Base-by-base conservation (phyloP, 192 early-diverging fungal genomes). In the Haplosporangium gracile region DNA sequence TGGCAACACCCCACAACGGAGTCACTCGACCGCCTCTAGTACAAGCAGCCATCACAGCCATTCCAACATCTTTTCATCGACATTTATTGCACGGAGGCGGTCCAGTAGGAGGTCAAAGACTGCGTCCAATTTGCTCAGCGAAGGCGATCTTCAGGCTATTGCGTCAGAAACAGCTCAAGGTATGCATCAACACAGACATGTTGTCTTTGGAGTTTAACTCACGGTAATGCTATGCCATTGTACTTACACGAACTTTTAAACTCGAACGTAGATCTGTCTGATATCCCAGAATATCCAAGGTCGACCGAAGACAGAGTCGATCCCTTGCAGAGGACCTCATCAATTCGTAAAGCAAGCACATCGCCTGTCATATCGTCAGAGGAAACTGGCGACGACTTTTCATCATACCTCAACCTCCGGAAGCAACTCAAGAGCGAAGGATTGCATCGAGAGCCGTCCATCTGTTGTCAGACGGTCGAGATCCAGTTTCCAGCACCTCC, bases 401-500 rank as follows among this genome's bases (percentile, higher is more conserved):
- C 75, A 16, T 53, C 55, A 0, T 78, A 83, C 39, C 22, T 78
- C 13, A 68, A 47, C 9, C 79, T 75, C 1, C 65, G 84, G 36
- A 80, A 86, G 51, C 84, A 86, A 16, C 36, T 86, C 32, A 80
- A 75, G 18, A 65, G 42, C 2, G 84, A 86, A 18, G 84, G 84
- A 40, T 39, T 70, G 15, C 49, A 60, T 63, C 75, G 84, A 0
- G 84, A 86, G 38, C 84, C 84, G 5, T 86, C 84, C 22, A 40
- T 86, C 20, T 78, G 81, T 68, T 86, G 76, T 24, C 78, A 86
- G 39, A 81, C 79, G 18, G 76, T 86, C 26, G 84, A 86, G 36
- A 76, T 86, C n/a, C 78, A 80, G 10, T 86, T 81, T 51, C 83
- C 57, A 16, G 83, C 78, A 1, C 83, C 83, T 32, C 15, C 73